Evolutionary conservation across 306 rosid genomes (phyloP).

Genomic region (Betula pendula): DNA sequence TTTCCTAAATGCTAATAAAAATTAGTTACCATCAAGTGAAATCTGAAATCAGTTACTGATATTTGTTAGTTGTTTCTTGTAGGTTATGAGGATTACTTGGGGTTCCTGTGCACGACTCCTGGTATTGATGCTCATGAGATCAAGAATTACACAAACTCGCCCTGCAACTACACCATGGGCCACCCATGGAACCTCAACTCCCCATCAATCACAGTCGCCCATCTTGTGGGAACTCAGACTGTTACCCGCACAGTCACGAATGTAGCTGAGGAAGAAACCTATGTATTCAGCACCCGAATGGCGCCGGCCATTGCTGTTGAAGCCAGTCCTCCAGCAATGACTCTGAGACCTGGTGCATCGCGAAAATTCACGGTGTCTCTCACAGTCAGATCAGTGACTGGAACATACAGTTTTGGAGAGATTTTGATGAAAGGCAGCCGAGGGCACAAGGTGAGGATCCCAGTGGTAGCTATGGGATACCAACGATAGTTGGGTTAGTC

Average conservation of each 20-base stretch:
- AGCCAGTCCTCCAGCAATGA: slow-evolving; percentile 84
- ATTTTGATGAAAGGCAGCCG: slow-evolving; percentile 85
- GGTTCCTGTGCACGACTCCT: slow-evolving; percentile 93
- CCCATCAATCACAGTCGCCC: slow-evolving; percentile 85
- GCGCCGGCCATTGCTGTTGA: slow-evolving; percentile 84
- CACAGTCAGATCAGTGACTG: slow-evolving; percentile 65
- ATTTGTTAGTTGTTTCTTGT: slow-evolving; percentile 25
- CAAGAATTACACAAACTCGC: slow-evolving; percentile 61
- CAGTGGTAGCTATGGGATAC: slow-evolving; percentile 86
- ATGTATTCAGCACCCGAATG: slow-evolving; percentile 75
- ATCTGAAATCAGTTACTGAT: slow-evolving; percentile 2
- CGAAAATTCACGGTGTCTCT: slow-evolving; percentile 65
- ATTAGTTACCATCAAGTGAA: background rate
- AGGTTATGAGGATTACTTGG: slow-evolving; percentile 91
- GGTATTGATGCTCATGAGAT: slow-evolving; percentile 75
- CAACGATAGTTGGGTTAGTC: slow-evolving; percentile 41
- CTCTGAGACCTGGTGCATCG: slow-evolving; percentile 62
- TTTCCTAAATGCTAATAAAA: background rate
- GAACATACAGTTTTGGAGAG: slow-evolving; percentile 84
- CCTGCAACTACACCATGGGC: slow-evolving; percentile 76
- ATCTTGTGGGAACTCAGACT: slow-evolving; percentile 68
- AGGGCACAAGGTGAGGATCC: slow-evolving; percentile 96
- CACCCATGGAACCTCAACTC: slow-evolving; percentile 82
- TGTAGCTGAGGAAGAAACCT: slow-evolving; percentile 91
- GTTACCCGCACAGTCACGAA: slow-evolving; percentile 80